Evolutionary conservation across 2,329 filamentous ascomycete genomes (phyloP), one percentile per base, ranked within the genome.

Genomic region (Fusarium oligoseptatum): DNA sequence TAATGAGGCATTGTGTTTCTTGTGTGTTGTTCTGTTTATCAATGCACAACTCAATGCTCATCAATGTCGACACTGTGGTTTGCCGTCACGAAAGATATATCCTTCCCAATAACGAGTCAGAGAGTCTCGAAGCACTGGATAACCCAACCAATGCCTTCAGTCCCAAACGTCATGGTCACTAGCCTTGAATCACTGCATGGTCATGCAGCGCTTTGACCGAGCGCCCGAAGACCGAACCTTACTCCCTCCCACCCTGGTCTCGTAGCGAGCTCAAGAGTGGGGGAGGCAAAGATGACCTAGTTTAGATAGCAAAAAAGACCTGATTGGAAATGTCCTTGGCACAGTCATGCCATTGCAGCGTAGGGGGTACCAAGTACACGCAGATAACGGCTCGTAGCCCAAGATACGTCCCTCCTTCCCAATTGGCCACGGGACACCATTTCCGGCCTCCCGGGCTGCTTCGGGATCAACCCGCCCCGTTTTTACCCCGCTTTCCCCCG

Each of bases 1-100:
- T 67, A 70, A 3, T 62, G 39, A n/a, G 41, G 39, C 60, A 62
- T 57, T 39, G 20, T 27, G 55, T 24, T 52, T 57, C n/a, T 36
- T 15, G 34, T 58, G 22, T 36, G 34, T 22, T 58, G 20, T n/a
- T 22, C 52, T 57, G 52, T 6, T 34, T 24, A n/a, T 34, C 15
- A 14, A 58, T 39, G 22, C 56, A 41, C 20, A 39, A 27, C 20
- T 39, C 22, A 41, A 58, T 41, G 34, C 15, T 58, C 37, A 34
- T 34, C 8, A 41, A 24, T 20, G 11, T 14, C 27, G 50, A 32
- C 50, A 20, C 27, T 32, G 27, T 55, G 50, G 50, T 55, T 55
- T 55, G 29, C 27, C 11, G 27, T 20, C 50, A 55, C 27, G 17
- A 55, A 32, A 55, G 50, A 55, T 55, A 55, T 55, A 55, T 32